phyloP scores from a whole-genome alignment of 495 filamentous ascomycete genomes.

The Gamarada debralockiae region DNA sequence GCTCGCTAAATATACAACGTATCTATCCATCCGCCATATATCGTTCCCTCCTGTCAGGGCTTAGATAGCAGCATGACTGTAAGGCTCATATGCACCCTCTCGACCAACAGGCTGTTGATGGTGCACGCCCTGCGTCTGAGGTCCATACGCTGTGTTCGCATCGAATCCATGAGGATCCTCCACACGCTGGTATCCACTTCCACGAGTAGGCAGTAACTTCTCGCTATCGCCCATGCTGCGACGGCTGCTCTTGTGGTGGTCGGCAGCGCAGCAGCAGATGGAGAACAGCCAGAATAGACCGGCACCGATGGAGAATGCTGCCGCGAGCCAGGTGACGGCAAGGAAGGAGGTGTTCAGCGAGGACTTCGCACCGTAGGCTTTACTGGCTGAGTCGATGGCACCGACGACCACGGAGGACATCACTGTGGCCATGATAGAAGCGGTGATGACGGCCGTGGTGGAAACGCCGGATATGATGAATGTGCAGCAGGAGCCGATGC shows the following conservation, averaged over 20 bases:
- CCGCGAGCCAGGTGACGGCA: constrained; percentile 71
- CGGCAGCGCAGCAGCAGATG: constrained; percentile 74
- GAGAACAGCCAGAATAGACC: constrained; percentile 87
- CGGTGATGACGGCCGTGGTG: constrained; percentile 57
- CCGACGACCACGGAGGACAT: constrained; percentile 61
- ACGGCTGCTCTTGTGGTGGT: constrained; percentile 27
- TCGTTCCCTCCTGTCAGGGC: neutral
- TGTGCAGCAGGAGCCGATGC: constrained; percentile 43
- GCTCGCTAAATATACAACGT: neutral
- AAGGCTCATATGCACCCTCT: constrained; percentile 51
- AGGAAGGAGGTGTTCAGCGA: constrained; percentile 65
- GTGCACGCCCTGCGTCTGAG: neutral
- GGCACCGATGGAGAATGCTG: constrained; percentile 67
- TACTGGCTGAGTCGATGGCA: constrained; percentile 58
- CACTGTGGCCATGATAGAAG: constrained; percentile 56
- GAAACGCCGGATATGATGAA: constrained; percentile 46
- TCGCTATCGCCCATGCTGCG: constrained; percentile 31
- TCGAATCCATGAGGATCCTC: constrained; percentile 27
- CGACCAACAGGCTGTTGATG: constrained; percentile 21
- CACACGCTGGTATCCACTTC: constrained; percentile 41
- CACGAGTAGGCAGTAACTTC: constrained; percentile 38
- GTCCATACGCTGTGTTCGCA: constrained; percentile 22
- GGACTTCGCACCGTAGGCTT: constrained; percentile 62
- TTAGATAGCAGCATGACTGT: constrained; percentile 43
- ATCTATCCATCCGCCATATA: neutral